Evolutionary conservation across 345 rosid species (phyloP), one percentile per base, ranked within the genome.

Genomic region (Moricandia arvensis): DNA sequence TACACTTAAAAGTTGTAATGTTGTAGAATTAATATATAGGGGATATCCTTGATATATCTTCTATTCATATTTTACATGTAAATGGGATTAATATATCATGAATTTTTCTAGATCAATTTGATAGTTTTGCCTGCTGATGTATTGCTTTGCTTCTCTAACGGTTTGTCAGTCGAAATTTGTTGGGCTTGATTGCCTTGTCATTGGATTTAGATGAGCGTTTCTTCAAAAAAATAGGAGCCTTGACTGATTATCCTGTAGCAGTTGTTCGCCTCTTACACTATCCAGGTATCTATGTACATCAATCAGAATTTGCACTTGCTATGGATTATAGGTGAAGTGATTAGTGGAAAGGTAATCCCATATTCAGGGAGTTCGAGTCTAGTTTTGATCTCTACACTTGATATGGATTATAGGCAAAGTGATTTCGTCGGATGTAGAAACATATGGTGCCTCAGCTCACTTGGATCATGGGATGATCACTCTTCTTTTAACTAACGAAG

Each of bases 391-490:
- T 63, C 31, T 43, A 2, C 34, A 13, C 27, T 57, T 1, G 24
- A 55, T 31, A 15, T 68, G 13, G 72, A 10, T 81, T 59, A 72
- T 83, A 91, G 98, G 88, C 38, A 84, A 80, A 31, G 43, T 82
- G 58, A 71, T 69, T 47, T 18, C 66, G 21, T 74, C 87, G 33
- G 96, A 21, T 21, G 24, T 21, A 21, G 2, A 21, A 2, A 21
- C 24, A 21, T 21, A 21, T 21, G 24, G 24, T 34, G 96, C 98
- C 75, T 87, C 95, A 73, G 95, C 95, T 63, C 97, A 90, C 85
- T 90, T 95, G 58, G 98, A 93, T 79, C 87, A 84, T 74, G 98
- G 96, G 75, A 83, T 86, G 91, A 41, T 91, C 37, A 88, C 97
- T 80, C 91, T 91, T 80, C 87, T 90, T 38, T 75, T 79, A 45